Evolutionary conservation across 306 rosid genomes (phyloP), one percentile per base, ranked within the genome.

Genomic region (Lathyrus aphaca): DNA sequence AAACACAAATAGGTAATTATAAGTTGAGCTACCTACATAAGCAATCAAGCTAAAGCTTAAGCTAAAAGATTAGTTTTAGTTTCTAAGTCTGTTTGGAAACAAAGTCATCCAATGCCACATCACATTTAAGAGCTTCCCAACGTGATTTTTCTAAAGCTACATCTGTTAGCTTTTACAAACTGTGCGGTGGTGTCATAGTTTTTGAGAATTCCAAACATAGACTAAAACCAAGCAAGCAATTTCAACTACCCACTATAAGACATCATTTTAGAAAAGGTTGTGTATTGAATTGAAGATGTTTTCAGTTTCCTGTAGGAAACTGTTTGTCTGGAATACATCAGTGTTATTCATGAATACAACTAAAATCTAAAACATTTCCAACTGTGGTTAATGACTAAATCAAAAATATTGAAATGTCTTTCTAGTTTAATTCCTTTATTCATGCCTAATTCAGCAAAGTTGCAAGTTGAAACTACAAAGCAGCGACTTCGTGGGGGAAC

Each of bases 1-100:
- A 46, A 46, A 6, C 19, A 46, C 53, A 46, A 15, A 46, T 46
- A 8, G 10, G 1, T 7, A 45, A 14, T 1, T 14, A n/a, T 44
- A 44, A 45, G 51, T 45, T 49, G 6, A 49, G 55, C 55, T 49
- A 49, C 55, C 55, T 16, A 21, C 23, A 49, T 49, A 17, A 49
- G 27, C 27, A 50, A 17, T 9, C 27, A 50, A 17, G 14, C 27
- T 49, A 49, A 17, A 49, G 14, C 27, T 49, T 17, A 17, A 49
- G 56, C 13, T 50, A 50, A 48, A 48, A 50, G 27, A 50, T 18
- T 25, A 50, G 25, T 50, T 50, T 18, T 25, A 50, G 25, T 50
- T 50, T 50, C 56, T 3, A 17, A 50, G 25, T 23, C 3, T 23
- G 25, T 23, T 23, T 23, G 25, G 25, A 23, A 23, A 23, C 25